Evolutionary conservation across 2,329 filamentous ascomycete genomes (phyloP), one percentile per base, ranked within the genome.

Genomic region (Alternaria tenuissima): DNA sequence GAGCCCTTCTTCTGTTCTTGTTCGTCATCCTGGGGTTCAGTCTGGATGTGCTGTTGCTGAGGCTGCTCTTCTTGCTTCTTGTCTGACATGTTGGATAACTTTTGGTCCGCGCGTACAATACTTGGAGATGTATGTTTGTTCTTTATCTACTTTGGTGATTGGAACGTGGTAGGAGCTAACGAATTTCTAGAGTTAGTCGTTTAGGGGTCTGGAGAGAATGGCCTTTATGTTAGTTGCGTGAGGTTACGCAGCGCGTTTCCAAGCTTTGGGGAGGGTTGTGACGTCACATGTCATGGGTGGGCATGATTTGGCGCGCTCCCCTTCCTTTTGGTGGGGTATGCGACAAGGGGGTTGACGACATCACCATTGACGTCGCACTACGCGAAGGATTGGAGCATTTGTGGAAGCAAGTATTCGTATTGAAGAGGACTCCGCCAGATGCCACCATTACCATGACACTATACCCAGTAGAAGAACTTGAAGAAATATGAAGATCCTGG

Each of bases 1-100:
- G 67, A 61, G 20, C 70, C 70, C 18, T 65, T 56, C 20, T 57
- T 43, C 26, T 71, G 59, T 18, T 76, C 62, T 39, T 74, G 59
- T 7, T 71, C 52, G 24, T 68, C 52, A 4, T 65, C 42, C 22
- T 71, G 60, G 24, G 52, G 42, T 14, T 57, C 43, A 7, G 64
- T 64, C 44, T 72, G 75, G 63, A 77, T 74, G 70, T 77, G 73
- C 20, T 70, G 55, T 53, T 70, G 56, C 36, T 66, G 67, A 52
- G 63, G 54, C 52, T 69, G 57, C 9, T 62, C 38, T 47, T 67
- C 51, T 32, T 63, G 51, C 16, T 66, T 47, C 18, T 64, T 57
- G 49, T 63, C 48, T 36, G 65, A 52, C 65, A 68, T 68, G 14
- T 9, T 38, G 30, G 22, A 8, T 20, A 18, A 49, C 3, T 9